Base-by-base conservation (phyloP, 441 rosid species). In the Rhodomyrtus psidioides region DNA sequence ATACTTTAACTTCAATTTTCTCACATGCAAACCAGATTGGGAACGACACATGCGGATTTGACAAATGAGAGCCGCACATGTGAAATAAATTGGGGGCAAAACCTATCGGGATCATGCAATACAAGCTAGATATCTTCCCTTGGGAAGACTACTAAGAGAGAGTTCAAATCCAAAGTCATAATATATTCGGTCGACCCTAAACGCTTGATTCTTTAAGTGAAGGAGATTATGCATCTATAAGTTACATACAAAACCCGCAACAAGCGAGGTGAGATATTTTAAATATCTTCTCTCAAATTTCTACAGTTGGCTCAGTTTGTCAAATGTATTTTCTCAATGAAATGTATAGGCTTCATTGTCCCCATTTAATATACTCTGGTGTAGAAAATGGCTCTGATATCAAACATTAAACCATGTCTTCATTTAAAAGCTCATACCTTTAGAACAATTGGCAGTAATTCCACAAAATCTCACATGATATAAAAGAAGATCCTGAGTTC, bases 51-150 rank as follows among this genome's bases (percentile, higher is more conserved):
- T 0, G 1, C 3, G 30, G 30, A 62, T 62, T 17, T 30, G 44
- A 30, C 4, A 0, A 17, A 17, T 24, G 30, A 3, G 26, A 4
- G 4, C 2, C 30, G 7, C 1, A 2, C 4, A 34, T 12, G 10
- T 2, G 7, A 17, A 10, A 30, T 30, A 9, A 62, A 65, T 19
- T 65, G 34, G 13, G 13, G 26, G 26, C 1, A 9, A 0, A 65
- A 30, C 46, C 2, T 65, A 0, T 65, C 19, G 13, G 21, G 17
- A 65, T 7, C 46, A 65, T 7, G 2, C 6, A 19, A 6, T 4
- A 34, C 1, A 34, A 34, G 12, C 6, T 12, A 3, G 6, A 65
- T 19, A 2, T 3, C 3, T 34, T 9, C 1, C 0, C 4, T 34
- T 1, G 2, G 7, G 12, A 9, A 65, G 19, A 62, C 19, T 34